Evolutionary conservation across 306 rosid genomes (phyloP).

Genomic region (Prunus armeniaca): DNA sequence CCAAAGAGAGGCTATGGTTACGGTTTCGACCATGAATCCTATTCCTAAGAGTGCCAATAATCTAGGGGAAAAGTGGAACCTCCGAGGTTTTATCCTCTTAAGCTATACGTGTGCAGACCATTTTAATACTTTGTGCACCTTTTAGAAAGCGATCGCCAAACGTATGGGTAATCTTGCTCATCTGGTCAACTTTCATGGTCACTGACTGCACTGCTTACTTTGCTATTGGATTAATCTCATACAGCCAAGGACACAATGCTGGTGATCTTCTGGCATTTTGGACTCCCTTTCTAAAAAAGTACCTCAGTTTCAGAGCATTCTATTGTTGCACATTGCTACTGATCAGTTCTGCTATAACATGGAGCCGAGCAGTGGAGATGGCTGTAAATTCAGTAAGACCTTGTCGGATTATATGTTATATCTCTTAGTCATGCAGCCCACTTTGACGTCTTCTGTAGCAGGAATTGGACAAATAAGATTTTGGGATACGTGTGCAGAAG

Average conservation of each 20-base stretch:
- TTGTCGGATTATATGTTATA: conserved; percentile 39
- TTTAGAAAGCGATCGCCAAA: conserved; percentile 14
- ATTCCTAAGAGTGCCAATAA: background rate
- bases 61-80: conserved; percentile 34
- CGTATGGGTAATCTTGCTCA: background rate
- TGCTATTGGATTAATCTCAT: too few relatives aligned
- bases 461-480: conserved; percentile 28
- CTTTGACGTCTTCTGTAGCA: conserved; percentile 30
- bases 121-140: conserved; percentile 31
- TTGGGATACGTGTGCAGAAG: conserved; percentile 29
- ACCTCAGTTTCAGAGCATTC: conserved; percentile 19
- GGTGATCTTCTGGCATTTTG: too few relatives aligned
- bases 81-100: conserved; percentile 14
- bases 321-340: conserved; percentile 44
- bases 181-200: too few relatives aligned
- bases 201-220: too few relatives aligned
- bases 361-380: background rate
- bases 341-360: conserved; percentile 18
- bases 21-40: background rate
- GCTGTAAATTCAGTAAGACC: conserved; percentile 2
- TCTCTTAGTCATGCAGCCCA: conserved; percentile 35
- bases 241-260: too few relatives aligned
- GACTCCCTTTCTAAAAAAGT: too few relatives aligned
- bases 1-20: background rate
- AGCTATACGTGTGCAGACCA: conserved; percentile 27